Base-by-base conservation (phyloP, 164 flowering plant genomes). In the Annona squamosa region DNA sequence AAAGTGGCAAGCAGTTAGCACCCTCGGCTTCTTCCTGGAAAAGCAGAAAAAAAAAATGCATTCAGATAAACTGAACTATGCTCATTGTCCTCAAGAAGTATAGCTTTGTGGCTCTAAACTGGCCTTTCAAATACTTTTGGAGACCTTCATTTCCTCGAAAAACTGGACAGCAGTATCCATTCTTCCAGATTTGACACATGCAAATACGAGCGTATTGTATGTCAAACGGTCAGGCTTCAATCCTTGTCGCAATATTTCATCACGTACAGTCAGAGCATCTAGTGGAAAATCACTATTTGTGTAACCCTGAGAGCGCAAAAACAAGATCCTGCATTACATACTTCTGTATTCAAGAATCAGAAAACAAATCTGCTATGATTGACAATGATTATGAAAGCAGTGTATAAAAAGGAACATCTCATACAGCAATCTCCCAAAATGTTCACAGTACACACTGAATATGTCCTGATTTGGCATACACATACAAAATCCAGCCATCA, bases 81-180 rank as follows among this genome's bases (percentile, higher is more conserved):
- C 37, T 18, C 57, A 75, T 56, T 52, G 47, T 61, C 59, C 63
- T 57, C 71, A 18, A 66, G 47, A 66, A 65, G 71, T 46, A 70
- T n/a, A 48, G 71, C 47, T 18, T 52, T 65, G 67, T 82, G 79
- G 82, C 85, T 81, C 80, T 76, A 85, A 82, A 85, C 86, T 81
- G 80, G 88, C 86, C 84, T 84, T 84, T 79, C 57, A 67, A 79
- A 63, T 69, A 78, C 82, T 79, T 78, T 78, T 76, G 77, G 84
- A 61, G 79, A 89, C 93, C 96, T 90, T 90, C 93, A 90, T 89
- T 85, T 89, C 83, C 75, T 83, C 79, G 63, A 84, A 81, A 66
- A 86, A 77, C 16, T 44, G 83, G 85, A 84, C 77, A 42, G 96
- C 91, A 73, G 79, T 63, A 71, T 83, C 89, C 84, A 90, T 74